A percentile compares a stretch with the other conserved stretches of the same genome.
These are phyloP conservation scores for Hypoxylon trugodes DNA, from an alignment of 495 filamentous ascomycete species.

Conservation along the genomic window DNA sequence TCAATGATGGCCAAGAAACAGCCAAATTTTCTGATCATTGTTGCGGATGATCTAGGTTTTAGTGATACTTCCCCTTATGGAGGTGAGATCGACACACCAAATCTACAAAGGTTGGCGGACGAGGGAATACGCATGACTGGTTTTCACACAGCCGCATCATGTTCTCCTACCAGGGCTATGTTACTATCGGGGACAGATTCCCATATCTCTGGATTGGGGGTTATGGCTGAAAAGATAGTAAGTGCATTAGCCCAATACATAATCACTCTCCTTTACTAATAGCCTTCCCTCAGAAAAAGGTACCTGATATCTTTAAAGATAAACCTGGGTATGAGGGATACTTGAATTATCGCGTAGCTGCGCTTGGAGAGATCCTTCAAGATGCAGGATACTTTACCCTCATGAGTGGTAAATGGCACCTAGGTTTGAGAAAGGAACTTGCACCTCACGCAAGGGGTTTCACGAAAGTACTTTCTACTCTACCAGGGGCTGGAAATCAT, in stretches of 20 bases:
- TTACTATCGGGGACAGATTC: constrained; percentile 60
- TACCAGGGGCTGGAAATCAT: constrained; percentile 61
- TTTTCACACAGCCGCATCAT: constrained; percentile 69
- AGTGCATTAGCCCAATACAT: constrained; percentile 22
- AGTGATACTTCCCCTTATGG: constrained; percentile 68
- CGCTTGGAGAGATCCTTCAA: constrained; percentile 65
- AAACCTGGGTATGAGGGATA: constrained; percentile 72
- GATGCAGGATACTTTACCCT: constrained; percentile 69
- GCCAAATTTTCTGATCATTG: constrained; percentile 66
- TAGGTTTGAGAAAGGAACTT: constrained; percentile 50
- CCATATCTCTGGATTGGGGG: constrained; percentile 57
- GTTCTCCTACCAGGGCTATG: constrained; percentile 69
- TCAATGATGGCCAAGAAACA: constrained; percentile 31
- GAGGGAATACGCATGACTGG: constrained; percentile 66
- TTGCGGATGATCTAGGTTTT: constrained; percentile 71
- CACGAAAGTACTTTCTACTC: constrained; percentile 48
- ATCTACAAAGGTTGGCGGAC: constrained; percentile 63
- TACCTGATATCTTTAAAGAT: constrained; percentile 42
- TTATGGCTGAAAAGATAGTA: constrained; percentile 49
- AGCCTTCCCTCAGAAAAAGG: constrained; percentile 33
- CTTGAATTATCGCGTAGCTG: constrained; percentile 66
- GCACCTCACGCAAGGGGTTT: constrained; percentile 54
- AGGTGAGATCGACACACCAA: constrained; percentile 67
- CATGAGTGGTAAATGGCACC: constrained; percentile 71
- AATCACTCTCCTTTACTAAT: neutral